A percentile compares a stretch with the other conserved stretches of the same genome.
Evolutionary conservation across 805 yeast genomes (phyloP).

Genomic region (Candida ascalaphidarum): DNA sequence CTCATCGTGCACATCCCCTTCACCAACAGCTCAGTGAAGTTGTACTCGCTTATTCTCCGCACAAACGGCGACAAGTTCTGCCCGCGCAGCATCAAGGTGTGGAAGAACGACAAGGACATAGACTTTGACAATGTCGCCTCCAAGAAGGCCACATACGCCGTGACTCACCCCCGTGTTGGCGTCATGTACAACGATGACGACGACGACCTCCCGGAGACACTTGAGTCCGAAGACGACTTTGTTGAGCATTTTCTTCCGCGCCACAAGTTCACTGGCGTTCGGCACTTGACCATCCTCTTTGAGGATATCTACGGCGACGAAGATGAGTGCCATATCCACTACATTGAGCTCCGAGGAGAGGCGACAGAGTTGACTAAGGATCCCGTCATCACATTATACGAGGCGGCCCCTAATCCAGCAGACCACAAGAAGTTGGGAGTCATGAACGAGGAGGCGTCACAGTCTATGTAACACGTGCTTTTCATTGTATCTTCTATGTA

Average conservation of each 20-base stretch:
- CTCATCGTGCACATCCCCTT: conserved; percentile 74
- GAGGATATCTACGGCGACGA: conserved; percentile 42
- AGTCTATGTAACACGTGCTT: too few species aligned
- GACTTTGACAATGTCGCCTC: conserved; percentile 61
- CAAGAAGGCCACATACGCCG: conserved; percentile 38
- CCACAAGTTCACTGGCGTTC: conserved; percentile 60
- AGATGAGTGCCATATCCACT: conserved; percentile 45
- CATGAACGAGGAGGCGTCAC: too few species aligned
- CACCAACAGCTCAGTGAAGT: conserved; percentile 55
- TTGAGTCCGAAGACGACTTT: conserved; percentile 38
- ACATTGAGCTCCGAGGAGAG: conserved; percentile 76
- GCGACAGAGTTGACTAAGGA: conserved; percentile 46
- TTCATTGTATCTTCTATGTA: neutral
- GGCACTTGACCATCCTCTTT: conserved; percentile 58
- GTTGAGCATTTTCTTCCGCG: conserved; percentile 81
- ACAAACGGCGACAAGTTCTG: conserved; percentile 56
- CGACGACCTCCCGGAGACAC: conserved; percentile 19
- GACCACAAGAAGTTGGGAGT: conserved; percentile 51
- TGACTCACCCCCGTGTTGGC: conserved; percentile 64
- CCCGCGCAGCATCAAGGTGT: conserved; percentile 62
- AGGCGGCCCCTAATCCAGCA: conserved; percentile 86
- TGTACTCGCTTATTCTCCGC: conserved; percentile 66
- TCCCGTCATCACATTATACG: conserved; percentile 74
- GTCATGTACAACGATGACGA: conserved; percentile 27
- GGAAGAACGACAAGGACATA: conserved; percentile 59